Base-by-base conservation (phyloP, 2,329 filamentous ascomycete species). In the Calycina herbarum region DNA sequence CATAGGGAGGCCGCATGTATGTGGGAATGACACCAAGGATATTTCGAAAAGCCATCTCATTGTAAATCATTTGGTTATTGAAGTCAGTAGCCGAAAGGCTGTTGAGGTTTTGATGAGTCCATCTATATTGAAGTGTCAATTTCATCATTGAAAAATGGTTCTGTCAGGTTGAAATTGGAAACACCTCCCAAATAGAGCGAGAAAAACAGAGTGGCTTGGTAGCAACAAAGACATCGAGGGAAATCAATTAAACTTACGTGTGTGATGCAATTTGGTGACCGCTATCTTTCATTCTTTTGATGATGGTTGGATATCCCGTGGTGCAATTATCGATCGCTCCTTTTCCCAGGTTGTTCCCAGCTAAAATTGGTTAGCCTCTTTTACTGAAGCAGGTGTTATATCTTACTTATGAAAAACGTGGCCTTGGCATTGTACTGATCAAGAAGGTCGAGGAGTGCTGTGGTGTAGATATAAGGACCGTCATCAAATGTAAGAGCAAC, bases 401-500 rank as follows among this genome's bases (percentile, higher is more conserved):
- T 56, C 66, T 61, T 48, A 68, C 60, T 69, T 24, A 69, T 68
- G 57, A 69, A 65, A 48, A 91, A 90, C 1, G 88, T 90, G 0
- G 86, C 87, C 69, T 85, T 87, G 17, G 84, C 86, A 27, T 82
- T 78, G 72, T 88, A 86, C 42, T 78, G 5, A 10, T 78, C 62
- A 42, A 61, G 38, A 17, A 29, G n/a, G 38, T 61, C 59, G 29
- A 61, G 61, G 7, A 91, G 80, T 68, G 89, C 84, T n/a, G 90
- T 80, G 1, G 88, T 90, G 75, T 86, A 89, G 24, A 81, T 76
- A 68, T 84, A 85, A 27, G 88, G 88, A 1, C 88, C 88, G 73
- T 90, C 88, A 69, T 90, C 88, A 70, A 84, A 90, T 1, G 87
- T 90, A 64, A 90, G 74, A 31, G 88, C 88, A 68, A 90, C 81